Evolutionary conservation across 1,139 yeast species (phyloP).

Genomic region (Candida tropicalis): DNA sequence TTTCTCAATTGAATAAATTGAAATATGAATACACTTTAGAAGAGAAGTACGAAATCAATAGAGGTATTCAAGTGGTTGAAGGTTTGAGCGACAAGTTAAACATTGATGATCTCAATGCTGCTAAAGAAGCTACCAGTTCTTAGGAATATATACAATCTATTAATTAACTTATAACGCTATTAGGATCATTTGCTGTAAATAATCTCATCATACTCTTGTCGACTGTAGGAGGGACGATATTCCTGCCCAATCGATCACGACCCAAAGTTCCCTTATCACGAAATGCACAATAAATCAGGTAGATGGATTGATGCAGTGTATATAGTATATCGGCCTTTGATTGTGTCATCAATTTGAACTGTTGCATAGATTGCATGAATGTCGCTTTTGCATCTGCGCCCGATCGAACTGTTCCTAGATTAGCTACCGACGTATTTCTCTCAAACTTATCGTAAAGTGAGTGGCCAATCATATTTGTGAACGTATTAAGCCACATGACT

Average conservation of each 20-base stretch:
- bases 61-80: conserved; percentile 47
- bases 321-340: conserved; percentile 38
- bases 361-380: conserved; percentile 51
- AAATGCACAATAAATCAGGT: conserved; percentile 35
- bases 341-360: conserved; percentile 60
- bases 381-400: conserved; percentile 52
- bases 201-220: conserved; percentile 49
- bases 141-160: conserved; percentile 7
- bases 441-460: conserved; percentile 57
- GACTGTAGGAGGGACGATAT: conserved; percentile 33
- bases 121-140: conserved; percentile 44
- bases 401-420: conserved; percentile 55
- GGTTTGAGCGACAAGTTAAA: conserved; percentile 49
- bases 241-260: conserved; percentile 27
- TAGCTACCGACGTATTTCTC: conserved; percentile 55
- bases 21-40: conserved; percentile 48
- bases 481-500: conserved; percentile 54
- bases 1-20: conserved; percentile 49
- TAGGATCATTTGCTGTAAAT: conserved; percentile 54
- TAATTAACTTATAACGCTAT: conserved; percentile 32
- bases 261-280: conserved; percentile 30
- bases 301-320: conserved; percentile 40
- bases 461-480: conserved; percentile 57
- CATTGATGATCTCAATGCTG: conserved; percentile 52
- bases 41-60: conserved; percentile 46